phyloP scores from a whole-genome alignment of 2,329 filamentous ascomycete genomes.

The Colletotrichum eremochloae region DNA sequence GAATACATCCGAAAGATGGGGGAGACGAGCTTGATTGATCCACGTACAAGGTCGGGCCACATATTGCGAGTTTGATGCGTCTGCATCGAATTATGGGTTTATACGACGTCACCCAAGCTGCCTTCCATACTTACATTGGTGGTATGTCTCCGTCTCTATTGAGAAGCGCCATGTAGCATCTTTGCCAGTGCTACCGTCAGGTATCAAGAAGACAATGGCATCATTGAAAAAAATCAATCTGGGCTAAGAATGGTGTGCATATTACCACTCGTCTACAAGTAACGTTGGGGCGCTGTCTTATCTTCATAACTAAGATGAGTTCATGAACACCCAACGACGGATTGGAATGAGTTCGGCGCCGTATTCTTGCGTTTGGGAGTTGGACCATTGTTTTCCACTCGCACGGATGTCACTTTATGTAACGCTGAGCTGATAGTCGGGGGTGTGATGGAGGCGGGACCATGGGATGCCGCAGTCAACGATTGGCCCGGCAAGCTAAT shows the following conservation, averaged over 20 bases:
- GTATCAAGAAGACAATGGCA: not conserved
- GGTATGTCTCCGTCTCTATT: too few relatives aligned
- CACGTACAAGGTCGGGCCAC: not conserved
- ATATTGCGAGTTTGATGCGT: not conserved
- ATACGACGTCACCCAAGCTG: not conserved
- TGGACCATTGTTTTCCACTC: slow-evolving; percentile 55
- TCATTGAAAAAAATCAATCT: not conserved
- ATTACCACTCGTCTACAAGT: not conserved
- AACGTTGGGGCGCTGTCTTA: not conserved
- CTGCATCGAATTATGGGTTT: not conserved
- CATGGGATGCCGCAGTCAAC: slow-evolving; percentile 68
- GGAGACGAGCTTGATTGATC: not conserved
- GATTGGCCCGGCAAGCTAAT: slow-evolving; percentile 69
- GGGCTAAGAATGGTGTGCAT: not conserved
- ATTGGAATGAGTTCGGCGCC: slow-evolving; percentile 46
- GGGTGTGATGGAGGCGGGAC: slow-evolving; percentile 80
- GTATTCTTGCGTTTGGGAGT: slow-evolving; percentile 57
- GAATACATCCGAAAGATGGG: not conserved
- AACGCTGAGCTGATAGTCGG: slow-evolving; percentile 73
- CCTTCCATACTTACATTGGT: not conserved
- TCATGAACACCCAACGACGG: not conserved
- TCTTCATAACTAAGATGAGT: not conserved
- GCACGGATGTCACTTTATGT: slow-evolving; percentile 58
- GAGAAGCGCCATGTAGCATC: not conserved
- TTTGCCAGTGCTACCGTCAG: not conserved